Evolutionary conservation across 176 grass and related monocot species (phyloP).

Genomic region (Pontederia crassipes): DNA sequence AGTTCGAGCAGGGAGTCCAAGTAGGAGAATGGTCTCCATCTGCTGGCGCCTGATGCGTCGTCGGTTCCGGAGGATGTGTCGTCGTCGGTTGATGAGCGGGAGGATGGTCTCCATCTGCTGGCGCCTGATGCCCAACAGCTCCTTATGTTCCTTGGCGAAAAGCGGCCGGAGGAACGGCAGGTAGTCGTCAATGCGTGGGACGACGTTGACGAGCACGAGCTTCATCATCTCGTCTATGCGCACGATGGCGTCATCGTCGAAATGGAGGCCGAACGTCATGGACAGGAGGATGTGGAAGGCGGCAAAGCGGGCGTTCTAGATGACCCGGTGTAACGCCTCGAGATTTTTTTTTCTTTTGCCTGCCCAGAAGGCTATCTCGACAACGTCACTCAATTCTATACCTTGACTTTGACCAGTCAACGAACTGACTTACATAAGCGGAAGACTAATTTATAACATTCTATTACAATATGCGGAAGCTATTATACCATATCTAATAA

Average conservation of each 20-base stretch:
- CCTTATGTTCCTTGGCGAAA: constrained; percentile 35
- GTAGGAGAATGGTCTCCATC: constrained; percentile 74
- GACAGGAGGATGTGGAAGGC: constrained; percentile 77
- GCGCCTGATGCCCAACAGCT: constrained; percentile 37
- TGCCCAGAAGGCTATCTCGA: too few species aligned
- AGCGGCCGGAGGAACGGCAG: constrained; percentile 75
- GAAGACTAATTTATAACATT: too few species aligned
- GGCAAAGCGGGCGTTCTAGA: constrained; percentile 77
- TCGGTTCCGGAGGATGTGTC: constrained; percentile 37
- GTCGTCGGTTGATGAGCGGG: constrained; percentile 63
- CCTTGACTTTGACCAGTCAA: too few species aligned
- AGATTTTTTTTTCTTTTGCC: too few species aligned
- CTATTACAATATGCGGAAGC: too few species aligned
- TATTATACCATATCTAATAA: too few species aligned
- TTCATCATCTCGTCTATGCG: constrained; percentile 71
- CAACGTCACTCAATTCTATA: too few species aligned
- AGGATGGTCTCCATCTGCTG: constrained; percentile 58
- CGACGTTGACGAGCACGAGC: constrained; percentile 48
- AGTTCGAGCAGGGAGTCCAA: constrained; percentile 81
- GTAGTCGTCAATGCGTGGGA: constrained; percentile 80
- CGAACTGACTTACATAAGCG: too few species aligned
- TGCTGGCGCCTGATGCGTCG: constrained; percentile 58
- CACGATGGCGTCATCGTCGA: constrained; percentile 52
- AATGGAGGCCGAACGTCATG: constrained; percentile 80
- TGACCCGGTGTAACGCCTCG: too few species aligned